These are phyloP conservation scores for Candida albicans DNA, from an alignment of 1,139 yeast species.

Conservation along the genomic window DNA sequence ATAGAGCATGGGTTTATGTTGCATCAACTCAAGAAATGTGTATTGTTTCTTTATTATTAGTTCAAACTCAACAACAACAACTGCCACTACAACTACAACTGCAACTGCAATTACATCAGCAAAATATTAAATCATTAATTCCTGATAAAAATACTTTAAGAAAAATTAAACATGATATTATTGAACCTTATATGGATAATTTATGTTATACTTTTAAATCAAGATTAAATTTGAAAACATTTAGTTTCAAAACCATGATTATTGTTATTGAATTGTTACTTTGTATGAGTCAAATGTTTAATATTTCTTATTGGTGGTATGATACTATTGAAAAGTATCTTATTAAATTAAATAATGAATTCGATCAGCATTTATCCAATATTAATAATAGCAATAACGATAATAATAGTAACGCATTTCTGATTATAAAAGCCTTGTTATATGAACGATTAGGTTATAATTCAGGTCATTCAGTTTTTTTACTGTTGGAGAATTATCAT, in stretches of 20 bases:
- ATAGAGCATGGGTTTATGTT: conserved; percentile 79
- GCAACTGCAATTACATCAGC: conserved; percentile 1
- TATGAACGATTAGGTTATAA: conserved; percentile 43
- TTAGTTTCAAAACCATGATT: conserved; percentile 49
- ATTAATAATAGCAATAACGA: neutral
- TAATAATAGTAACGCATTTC: neutral
- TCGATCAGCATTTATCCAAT: conserved; percentile 42
- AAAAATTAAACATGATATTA: conserved; percentile 58
- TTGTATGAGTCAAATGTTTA: conserved; percentile 41
- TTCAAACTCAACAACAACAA: conserved; percentile 47
- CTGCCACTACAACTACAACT: neutral
- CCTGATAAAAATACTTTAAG: conserved; percentile 53
- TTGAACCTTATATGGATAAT: conserved; percentile 68
- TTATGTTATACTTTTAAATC: conserved; percentile 54
- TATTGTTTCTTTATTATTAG: conserved; percentile 69
- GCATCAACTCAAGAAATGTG: conserved; percentile 91
- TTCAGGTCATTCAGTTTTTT: conserved; percentile 30
- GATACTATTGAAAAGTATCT: conserved; percentile 48
- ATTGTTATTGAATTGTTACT: conserved; percentile 55
- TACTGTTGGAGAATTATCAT: conserved; percentile 18
- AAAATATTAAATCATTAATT: conserved; percentile 12
- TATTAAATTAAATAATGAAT: conserved; percentile 40
- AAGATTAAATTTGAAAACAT: conserved; percentile 61
- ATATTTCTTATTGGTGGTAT: conserved; percentile 50
- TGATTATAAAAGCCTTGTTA: conserved; percentile 38